phyloP scores from a whole-genome alignment of 1,139 yeast species.

The Geotrichum citri-aurantii region DNA sequence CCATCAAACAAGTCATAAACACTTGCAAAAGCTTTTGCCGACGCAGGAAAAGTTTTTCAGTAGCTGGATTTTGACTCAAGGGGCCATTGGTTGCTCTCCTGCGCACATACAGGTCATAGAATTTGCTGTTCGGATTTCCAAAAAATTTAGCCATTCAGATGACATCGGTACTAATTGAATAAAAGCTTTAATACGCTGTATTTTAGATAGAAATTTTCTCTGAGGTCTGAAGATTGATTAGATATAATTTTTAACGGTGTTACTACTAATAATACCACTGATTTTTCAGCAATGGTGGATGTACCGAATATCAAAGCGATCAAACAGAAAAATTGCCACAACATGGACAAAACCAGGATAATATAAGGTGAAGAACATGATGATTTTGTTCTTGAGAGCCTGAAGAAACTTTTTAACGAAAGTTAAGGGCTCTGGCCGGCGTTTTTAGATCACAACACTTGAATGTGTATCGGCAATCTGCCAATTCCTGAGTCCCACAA shows the following conservation, averaged over 20 bases:
- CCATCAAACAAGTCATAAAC: background rate
- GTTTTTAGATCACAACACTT: background rate
- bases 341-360: background rate
- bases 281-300: too few relatives aligned
- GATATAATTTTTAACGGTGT: too few relatives aligned
- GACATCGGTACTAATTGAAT: background rate
- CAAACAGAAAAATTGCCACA: background rate
- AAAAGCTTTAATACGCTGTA: background rate
- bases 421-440: background rate
- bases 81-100: background rate
- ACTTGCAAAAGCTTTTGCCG: background rate
- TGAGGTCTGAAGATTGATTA: background rate
- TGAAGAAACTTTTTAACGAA: too few relatives aligned
- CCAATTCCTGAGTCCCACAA: background rate
- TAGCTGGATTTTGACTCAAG: background rate
- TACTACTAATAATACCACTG: too few relatives aligned
- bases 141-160: background rate
- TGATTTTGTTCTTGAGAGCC: background rate
- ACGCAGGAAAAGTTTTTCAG: background rate
- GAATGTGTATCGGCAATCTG: background rate
- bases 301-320: background rate
- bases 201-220: background rate
- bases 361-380: background rate
- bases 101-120: background rate
- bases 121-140: background rate